Conservation (phyloP, 306 rosid species). For the Arachis stenosperma region DNA sequence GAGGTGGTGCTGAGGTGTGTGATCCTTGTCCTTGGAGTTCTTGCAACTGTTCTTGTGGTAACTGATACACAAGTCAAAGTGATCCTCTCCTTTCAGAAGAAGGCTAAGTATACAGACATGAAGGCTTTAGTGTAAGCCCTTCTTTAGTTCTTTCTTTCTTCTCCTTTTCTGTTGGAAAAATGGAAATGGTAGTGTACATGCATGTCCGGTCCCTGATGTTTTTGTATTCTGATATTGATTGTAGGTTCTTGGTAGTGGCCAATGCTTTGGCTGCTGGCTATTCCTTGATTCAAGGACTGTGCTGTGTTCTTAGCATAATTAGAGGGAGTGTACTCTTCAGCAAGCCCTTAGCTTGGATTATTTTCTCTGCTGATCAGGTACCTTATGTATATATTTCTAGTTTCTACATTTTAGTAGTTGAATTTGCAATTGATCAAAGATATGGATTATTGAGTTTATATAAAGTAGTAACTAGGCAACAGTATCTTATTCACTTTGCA, state of each 20-base stretch:
- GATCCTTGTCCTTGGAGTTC: constrained; percentile 60
- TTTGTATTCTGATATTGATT: neutral
- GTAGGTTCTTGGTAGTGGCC: constrained; percentile 73
- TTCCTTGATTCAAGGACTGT: constrained; percentile 64
- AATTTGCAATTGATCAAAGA: neutral
- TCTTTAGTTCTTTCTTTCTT: constrained; percentile 31
- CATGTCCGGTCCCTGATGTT: neutral
- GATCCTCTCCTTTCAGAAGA: constrained; percentile 64
- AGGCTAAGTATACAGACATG: constrained; percentile 73
- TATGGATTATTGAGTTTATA: neutral
- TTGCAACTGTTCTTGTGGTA: constrained; percentile 65
- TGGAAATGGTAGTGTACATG: neutral
- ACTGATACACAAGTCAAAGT: constrained; percentile 68
- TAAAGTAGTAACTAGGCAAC: constrained; percentile 4
- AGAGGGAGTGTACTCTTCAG: constrained; percentile 64
- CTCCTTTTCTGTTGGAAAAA: neutral
- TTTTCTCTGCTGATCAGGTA: constrained; percentile 84
- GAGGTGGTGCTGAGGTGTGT: constrained; percentile 68
- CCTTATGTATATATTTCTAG: neutral
- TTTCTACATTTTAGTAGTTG: neutral
- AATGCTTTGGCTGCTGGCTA: constrained; percentile 59
- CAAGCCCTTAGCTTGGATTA: constrained; percentile 81
- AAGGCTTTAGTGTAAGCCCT: constrained; percentile 70
- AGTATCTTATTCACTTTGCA: neutral
- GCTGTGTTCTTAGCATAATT: constrained; percentile 61